Base-by-base conservation (phyloP, 805 yeast genomes). In the Cyberlindnera misumaiensis region DNA sequence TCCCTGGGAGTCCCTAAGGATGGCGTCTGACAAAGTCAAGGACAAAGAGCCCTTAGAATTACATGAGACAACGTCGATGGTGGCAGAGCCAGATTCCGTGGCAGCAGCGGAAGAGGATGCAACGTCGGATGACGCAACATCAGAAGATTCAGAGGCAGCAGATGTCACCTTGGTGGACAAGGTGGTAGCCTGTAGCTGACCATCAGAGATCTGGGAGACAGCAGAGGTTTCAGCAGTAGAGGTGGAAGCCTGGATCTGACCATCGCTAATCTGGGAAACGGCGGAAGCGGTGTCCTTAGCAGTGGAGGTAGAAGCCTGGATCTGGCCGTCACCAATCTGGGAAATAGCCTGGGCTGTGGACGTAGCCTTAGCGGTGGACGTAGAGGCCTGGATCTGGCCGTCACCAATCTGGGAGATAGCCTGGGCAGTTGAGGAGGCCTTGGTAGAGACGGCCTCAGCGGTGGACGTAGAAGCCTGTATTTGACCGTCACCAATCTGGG, bases 1-100 rank as follows among this genome's bases (percentile, higher is more conserved):
- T 34, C 83, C 83, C 43, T 66, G 51, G 28, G 71, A 56, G 55
- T 82, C 90, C 11, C 62, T 70, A 52, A 83, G 67, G 38, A 75
- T 55, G 43, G 76, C 61, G 33, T 55, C 65, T 27, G 66, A 59
- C 53, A 83, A 68, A 27, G 72, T 67, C 72, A 81, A 67, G 32
- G 77, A 62, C 51, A 83, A 68, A 30, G 83, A 64, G 48, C 67
- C 62, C 26, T 60, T 61, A 36, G 67, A 57, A 36, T 65, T 56
- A 60, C 83, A 75, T 24, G 77, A 59, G 35, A 43, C 60, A 12
- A 38, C 31, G 17, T 36, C 22, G 11, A 41, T 27, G 34, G 36
- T 36, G 24, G 34, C 32, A 28, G 34, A 28, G 28, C 30, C 16
- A 36, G 40, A 37, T 14, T 37, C 16, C 13, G 32, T 4, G 28